These are phyloP conservation scores for Fagopyrum homotropicum DNA, from an alignment of 148 eudicot genomes.

Conservation along the genomic window DNA sequence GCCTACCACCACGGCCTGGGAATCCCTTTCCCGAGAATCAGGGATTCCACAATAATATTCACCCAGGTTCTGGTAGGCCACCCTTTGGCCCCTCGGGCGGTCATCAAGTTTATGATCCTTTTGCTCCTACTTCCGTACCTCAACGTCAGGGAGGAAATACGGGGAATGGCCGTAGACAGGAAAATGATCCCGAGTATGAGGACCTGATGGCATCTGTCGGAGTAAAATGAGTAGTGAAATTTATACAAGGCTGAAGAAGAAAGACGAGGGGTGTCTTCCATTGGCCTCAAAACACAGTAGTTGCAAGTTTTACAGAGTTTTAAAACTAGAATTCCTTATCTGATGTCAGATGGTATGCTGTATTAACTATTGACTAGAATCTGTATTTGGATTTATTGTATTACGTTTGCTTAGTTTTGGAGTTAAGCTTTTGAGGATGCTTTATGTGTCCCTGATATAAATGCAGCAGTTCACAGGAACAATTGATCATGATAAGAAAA, in stretches of 20 bases:
- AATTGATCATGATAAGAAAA: not conserved
- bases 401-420: not conserved
- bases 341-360: not conserved
- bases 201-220: conserved; percentile 96
- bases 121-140: conserved; percentile 55
- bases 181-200: conserved; percentile 84
- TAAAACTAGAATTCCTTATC: not conserved
- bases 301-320: not conserved
- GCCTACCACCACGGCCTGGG: conserved; percentile 27
- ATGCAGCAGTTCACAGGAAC: not conserved
- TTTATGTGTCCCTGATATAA: not conserved
- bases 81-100: conserved; percentile 25
- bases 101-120: conserved; percentile 81
- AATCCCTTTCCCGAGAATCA: conserved; percentile 28
- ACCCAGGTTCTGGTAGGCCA: conserved; percentile 16
- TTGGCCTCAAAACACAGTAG: not conserved
- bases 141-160: conserved; percentile 31
- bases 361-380: not conserved
- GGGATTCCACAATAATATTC: conserved; percentile 24
- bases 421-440: not conserved
- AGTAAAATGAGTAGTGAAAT: conserved; percentile 34
- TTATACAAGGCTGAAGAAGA: not conserved
- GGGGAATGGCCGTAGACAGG: conserved; percentile 37
- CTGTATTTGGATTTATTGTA: not conserved
- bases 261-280: not conserved